Base-by-base conservation (phyloP, 1,284 basidiomycete genomes). In the Puccinia brachypodii region DNA sequence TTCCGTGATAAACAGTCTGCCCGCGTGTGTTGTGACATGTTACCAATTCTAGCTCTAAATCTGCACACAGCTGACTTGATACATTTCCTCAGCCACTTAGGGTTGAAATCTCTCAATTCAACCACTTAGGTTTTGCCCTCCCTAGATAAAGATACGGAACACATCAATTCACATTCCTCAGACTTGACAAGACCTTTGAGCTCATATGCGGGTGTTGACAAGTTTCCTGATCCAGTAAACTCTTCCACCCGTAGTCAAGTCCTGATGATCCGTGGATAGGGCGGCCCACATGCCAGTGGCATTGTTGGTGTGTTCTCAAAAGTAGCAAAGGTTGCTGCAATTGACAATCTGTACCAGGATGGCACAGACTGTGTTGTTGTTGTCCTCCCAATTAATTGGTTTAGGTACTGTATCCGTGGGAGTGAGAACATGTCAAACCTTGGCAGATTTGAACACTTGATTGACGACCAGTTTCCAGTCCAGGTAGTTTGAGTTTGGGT, bases 211-310 rank as follows among this genome's bases (percentile, higher is more conserved):
- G 3, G 25, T 28, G 3, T 28, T 50, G 16, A 74, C 53, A 0
- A 53, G 28, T 25, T 44, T 53, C 11, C 47, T 50, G 22, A 74
- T 28, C 40, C 44, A 50, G 28, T 33, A 53, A 19, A 74, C 50
- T 74, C 50, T 3, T 9, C 72, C 72, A 7, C 72, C 72, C 13
- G 72, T 25, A 7, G 72, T 14, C 31, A 47, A 74, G 44, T 74
- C 44, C 31, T 74, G n/a, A 53, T 74, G 72, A 28, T 42, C 44
- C 8, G 22, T 8, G 53, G 25, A 16, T 6, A 58, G 50, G 3
- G 72, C 72, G 25, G 22, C 47, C 72, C 33, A 56, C 72, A 74
- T 74, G 11, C 44, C 44, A 58, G n/a, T 4, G 22, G 50, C 72
- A 74, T 50, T 19, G 50, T 74, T 19, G 11, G 7, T 6, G 47